Conservation (phyloP, 2,329 filamentous ascomycete genomes). For the Beauveria australis region DNA sequence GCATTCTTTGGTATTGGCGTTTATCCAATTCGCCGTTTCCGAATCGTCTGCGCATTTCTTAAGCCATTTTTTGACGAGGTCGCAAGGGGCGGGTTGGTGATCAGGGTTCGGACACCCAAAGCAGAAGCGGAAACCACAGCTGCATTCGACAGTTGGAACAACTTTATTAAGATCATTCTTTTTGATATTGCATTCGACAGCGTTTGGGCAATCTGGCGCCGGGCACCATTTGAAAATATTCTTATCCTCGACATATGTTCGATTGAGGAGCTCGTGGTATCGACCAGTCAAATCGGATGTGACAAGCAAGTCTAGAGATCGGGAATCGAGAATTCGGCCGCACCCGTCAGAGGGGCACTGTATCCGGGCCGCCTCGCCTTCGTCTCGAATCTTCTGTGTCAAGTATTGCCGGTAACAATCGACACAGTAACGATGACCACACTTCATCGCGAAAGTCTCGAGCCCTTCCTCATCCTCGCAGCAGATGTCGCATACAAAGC, state of each 20-base stretch:
- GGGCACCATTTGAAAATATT: slow-evolving; percentile 96
- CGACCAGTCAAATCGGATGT: slow-evolving; percentile 47
- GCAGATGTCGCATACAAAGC: slow-evolving; percentile 91
- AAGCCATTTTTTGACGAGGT: slow-evolving; percentile 86
- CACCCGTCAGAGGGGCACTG: slow-evolving; percentile 86
- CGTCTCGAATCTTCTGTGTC: slow-evolving; percentile 84
- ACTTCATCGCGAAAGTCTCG: slow-evolving; percentile 87
- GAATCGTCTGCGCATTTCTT: slow-evolving; percentile 98
- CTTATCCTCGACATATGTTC: slow-evolving; percentile 96
- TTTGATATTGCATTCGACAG: slow-evolving; percentile 81
- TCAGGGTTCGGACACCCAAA: slow-evolving; percentile 88
- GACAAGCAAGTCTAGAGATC: slow-evolving; percentile 72
- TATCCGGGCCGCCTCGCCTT: slow-evolving; percentile 91
- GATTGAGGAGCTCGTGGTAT: slow-evolving; percentile 79
- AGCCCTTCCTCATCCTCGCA: slow-evolving; percentile 77
- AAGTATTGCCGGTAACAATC: slow-evolving; percentile 91
- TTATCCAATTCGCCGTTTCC: slow-evolving; percentile 99
- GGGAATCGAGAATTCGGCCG: slow-evolving; percentile 83
- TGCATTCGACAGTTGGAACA: slow-evolving; percentile 83
- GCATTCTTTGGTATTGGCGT: slow-evolving; percentile 96
- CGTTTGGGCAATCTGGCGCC: slow-evolving; percentile 92
- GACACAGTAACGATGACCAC: slow-evolving; percentile 86
- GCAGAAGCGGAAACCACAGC: slow-evolving; percentile 82
- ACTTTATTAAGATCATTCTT: slow-evolving; percentile 76
- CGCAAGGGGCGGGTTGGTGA: slow-evolving; percentile 88